Conservation (phyloP, 2,329 filamentous ascomycete species). For the Zymoseptoria pseudotritici region DNA sequence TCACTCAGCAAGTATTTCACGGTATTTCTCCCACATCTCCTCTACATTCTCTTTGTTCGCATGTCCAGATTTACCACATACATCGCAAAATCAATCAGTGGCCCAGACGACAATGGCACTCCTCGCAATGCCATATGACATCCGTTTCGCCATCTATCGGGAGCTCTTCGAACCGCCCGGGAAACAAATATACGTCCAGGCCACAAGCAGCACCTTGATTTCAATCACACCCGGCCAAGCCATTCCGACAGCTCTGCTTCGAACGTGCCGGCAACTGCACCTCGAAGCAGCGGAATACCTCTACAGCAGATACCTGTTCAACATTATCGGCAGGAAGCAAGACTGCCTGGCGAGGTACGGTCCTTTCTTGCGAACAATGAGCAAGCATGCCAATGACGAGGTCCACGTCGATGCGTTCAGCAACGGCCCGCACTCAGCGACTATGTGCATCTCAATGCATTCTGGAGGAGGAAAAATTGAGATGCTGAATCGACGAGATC, state of each 20-base stretch:
- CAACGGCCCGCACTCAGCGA: slow-evolving; percentile 26
- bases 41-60: not conserved
- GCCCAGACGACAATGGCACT: slow-evolving; percentile 2
- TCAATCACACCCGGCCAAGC: slow-evolving; percentile 4
- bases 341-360: slow-evolving; percentile 21
- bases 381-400: slow-evolving; percentile 15
- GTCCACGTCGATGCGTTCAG: slow-evolving; percentile 24
- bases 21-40: not conserved
- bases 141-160: slow-evolving; percentile 25
- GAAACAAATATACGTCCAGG: slow-evolving; percentile 25
- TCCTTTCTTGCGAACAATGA: slow-evolving; percentile 13
- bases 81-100: not conserved
- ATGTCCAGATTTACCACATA: not conserved
- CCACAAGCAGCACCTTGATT: slow-evolving; percentile 6
- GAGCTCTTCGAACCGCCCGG: slow-evolving; percentile 21
- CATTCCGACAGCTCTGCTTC: slow-evolving; percentile 14
- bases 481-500: slow-evolving; percentile 12
- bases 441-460: slow-evolving; percentile 25
- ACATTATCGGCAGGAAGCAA: slow-evolving; percentile 25
- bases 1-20: not conserved
- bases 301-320: slow-evolving; percentile 28
- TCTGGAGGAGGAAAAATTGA: slow-evolving; percentile 15
- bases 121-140: slow-evolving; percentile 24
- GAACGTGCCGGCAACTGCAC: slow-evolving; percentile 15
- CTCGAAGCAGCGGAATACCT: slow-evolving; percentile 21